Percentiles rank a stretch among this genome's conserved stretches.
These are phyloP conservation scores for Zopfia rhizophila DNA, from an alignment of 2,329 filamentous ascomycete species.

Conservation along the genomic window DNA sequence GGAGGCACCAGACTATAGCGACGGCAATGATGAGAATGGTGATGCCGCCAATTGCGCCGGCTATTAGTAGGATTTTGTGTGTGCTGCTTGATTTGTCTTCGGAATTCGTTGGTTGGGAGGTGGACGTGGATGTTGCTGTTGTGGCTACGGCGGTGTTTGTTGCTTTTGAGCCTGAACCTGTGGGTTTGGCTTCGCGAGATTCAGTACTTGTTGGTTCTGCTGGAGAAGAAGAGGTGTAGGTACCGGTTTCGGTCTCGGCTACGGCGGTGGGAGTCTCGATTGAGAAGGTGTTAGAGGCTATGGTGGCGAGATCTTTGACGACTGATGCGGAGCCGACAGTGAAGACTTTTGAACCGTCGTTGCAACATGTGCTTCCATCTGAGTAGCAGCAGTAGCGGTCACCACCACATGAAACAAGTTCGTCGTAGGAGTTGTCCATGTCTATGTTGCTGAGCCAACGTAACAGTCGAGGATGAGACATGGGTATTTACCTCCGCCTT, in stretches of 20 bases:
- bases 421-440: constrained; percentile 14
- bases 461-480: too few relatives aligned
- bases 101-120: background rate
- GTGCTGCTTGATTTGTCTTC: constrained; percentile 1
- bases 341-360: constrained; percentile 28
- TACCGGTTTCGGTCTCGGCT: background rate
- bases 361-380: constrained; percentile 26
- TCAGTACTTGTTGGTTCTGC: too few relatives aligned
- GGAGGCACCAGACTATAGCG: constrained; percentile 23
- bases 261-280: constrained; percentile 11
- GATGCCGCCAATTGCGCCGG: constrained; percentile 11
- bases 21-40: constrained; percentile 17
- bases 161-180: constrained; percentile 1
- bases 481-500: constrained; percentile 11
- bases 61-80: constrained; percentile 14
- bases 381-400: constrained; percentile 26
- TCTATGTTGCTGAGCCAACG: constrained; percentile 3
- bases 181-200: too few relatives aligned
- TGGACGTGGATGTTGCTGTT: constrained; percentile 11
- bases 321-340: constrained; percentile 16
- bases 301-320: constrained; percentile 23
- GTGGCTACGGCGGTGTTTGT: constrained; percentile 10
- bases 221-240: too few relatives aligned
- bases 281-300: constrained; percentile 8
- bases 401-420: constrained; percentile 24